These are phyloP conservation scores for Hippophae gyantsensis DNA, from an alignment of 306 rosid species.

Conservation along the genomic window DNA sequence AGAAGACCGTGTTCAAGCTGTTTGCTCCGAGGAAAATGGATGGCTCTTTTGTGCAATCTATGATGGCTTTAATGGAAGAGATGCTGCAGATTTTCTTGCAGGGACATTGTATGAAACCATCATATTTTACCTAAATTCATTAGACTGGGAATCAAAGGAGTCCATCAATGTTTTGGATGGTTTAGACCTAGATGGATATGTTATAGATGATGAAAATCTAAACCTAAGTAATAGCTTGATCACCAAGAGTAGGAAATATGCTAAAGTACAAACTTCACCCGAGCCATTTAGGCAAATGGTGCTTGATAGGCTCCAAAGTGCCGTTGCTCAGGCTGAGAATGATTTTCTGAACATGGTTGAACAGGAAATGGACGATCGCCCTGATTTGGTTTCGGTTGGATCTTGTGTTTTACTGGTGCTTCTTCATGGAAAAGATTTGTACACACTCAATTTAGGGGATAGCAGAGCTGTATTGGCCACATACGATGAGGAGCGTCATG, in stretches of 20 bases:
- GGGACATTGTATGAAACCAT: conserved; percentile 88
- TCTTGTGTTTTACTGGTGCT: conserved; percentile 87
- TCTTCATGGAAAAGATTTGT: conserved; percentile 79
- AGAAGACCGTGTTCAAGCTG: conserved; percentile 99
- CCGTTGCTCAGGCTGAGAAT: conserved; percentile 72
- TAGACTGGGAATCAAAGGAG: conserved; percentile 46
- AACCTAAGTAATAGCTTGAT: conserved; percentile 17
- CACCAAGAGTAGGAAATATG: conserved; percentile 23
- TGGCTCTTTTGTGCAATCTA: conserved; percentile 97
- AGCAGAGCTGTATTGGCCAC: conserved; percentile 91
- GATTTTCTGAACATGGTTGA: conserved; percentile 96
- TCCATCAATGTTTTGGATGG: conserved; percentile 20
- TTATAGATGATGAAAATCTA: conserved; percentile 14
- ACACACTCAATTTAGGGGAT: conserved; percentile 82
- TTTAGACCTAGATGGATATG: conserved; percentile 23
- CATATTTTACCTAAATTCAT: conserved; percentile 44
- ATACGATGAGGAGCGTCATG: conserved; percentile 14
- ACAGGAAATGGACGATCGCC: conserved; percentile 93
- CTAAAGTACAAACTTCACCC: conserved; percentile 13
- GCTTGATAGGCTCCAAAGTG: conserved; percentile 62
- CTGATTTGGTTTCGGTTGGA: conserved; percentile 89
- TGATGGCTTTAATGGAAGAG: conserved; percentile 97
- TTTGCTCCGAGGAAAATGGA: conserved; percentile 94
- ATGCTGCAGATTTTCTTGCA: conserved; percentile 96
- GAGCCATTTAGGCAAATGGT: conserved; percentile 45